Percentiles rank a stretch among this genome's conserved stretches.
These are phyloP conservation scores for Diaporthe batatas DNA, from an alignment of 2,329 filamentous ascomycete genomes.

Conservation along the genomic window DNA sequence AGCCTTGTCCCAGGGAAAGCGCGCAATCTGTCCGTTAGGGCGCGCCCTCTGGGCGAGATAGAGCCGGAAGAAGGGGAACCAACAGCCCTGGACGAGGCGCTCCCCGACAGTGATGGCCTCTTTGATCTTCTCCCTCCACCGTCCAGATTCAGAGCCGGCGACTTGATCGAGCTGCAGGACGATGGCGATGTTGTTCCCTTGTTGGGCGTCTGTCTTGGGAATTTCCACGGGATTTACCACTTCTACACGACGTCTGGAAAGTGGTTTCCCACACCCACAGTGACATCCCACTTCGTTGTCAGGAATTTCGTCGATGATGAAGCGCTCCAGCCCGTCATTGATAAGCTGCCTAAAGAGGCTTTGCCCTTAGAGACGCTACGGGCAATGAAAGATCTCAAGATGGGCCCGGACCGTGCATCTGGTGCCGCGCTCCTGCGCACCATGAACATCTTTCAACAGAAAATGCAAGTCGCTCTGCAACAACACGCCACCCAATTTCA, in stretches of 20 bases:
- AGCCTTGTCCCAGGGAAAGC: conserved; percentile 46
- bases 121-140: conserved; percentile 51
- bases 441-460: conserved; percentile 61
- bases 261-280: conserved; percentile 60
- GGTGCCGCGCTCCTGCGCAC: conserved; percentile 60
- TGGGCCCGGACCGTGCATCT: conserved; percentile 58
- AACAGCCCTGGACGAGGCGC: conserved; percentile 44
- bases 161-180: conserved; percentile 62
- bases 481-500: conserved; percentile 63
- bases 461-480: conserved; percentile 61
- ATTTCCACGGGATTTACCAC: conserved; percentile 64
- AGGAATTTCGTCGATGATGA: conserved; percentile 58
- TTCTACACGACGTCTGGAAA: conserved; percentile 67
- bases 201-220: conserved; percentile 67
- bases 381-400: conserved; percentile 55
- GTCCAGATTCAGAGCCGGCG: conserved; percentile 56
- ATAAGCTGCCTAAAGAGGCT: conserved; percentile 52
- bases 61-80: conserved; percentile 44
- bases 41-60: conserved; percentile 49
- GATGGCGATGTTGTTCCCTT: conserved; percentile 55
- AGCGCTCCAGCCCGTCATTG: conserved; percentile 59
- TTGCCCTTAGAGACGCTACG: conserved; percentile 50
- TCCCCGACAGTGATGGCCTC: conserved; percentile 55
- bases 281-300: conserved; percentile 64
- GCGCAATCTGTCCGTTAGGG: conserved; percentile 54